phyloP scores from a whole-genome alignment of 1,284 basidiomycete genomes.

The Pulchroboletus neoregius region DNA sequence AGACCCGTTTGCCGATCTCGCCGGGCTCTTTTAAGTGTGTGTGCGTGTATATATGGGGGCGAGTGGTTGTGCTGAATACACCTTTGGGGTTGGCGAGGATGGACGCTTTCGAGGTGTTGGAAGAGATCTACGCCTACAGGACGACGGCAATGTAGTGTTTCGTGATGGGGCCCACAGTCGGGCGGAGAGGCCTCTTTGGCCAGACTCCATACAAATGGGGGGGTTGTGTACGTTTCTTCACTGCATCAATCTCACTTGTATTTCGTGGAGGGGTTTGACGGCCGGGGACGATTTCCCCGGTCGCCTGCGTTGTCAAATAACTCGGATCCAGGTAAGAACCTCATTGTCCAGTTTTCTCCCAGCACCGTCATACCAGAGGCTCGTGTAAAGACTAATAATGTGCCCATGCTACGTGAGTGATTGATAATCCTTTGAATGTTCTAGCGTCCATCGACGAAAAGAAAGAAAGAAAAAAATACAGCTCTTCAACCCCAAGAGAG shows the following conservation, averaged over 20 bases:
- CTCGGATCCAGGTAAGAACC: background rate
- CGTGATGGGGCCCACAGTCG: background rate
- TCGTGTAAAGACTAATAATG: background rate
- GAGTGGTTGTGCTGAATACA: background rate
- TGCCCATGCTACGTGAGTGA: too few species aligned
- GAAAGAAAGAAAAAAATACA: too few species aligned
- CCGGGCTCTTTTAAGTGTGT: constrained; percentile 57
- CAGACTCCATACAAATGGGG: too few species aligned
- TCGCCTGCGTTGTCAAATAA: background rate
- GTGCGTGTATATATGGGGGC: background rate
- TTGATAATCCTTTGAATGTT: background rate
- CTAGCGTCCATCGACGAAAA: background rate
- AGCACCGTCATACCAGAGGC: background rate
- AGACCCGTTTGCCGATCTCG: constrained; percentile 80
- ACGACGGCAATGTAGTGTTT: constrained; percentile 2
- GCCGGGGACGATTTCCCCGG: too few species aligned
- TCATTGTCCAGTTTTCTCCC: too few species aligned
- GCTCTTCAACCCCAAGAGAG: too few species aligned
- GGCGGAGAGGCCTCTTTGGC: background rate
- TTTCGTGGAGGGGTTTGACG: background rate
- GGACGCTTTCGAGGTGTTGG: constrained; percentile 2
- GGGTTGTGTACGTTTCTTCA: constrained; percentile 9
- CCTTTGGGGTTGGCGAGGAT: background rate
- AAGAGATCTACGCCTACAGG: background rate
- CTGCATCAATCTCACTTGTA: constrained; percentile 13